Evolutionary conservation across 306 rosid genomes (phyloP), one percentile per base, ranked within the genome.

Genomic region (Potentilla sterilis): DNA sequence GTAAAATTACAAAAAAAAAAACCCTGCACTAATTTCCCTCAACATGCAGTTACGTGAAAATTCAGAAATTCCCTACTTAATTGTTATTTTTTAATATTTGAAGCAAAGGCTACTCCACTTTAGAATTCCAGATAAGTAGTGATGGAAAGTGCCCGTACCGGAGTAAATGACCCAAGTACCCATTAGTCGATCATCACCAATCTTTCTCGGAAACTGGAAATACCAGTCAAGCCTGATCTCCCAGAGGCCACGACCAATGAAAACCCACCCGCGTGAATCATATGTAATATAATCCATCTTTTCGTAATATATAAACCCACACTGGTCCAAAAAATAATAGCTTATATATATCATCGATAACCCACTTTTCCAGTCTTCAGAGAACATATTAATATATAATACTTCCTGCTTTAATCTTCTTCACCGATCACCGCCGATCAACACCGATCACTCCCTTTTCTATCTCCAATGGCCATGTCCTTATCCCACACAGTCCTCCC

Each of bases 381-480:
- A n/a, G 13, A 21, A 55, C 61, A 9, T 21, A 55, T 0, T 22
- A 4, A n/a, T 54, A 54, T 19, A 18, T 55, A 21, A 55, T 3
- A 47, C 16, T 47, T 9, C 28, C 14, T 1, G 13, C 32, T 55
- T 55, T 28, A 59, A 28, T 59, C 38, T 14, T 58, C 66, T 12
- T 32, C 42, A 63, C 15, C 0, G 7, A 16, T 64, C 42, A 62
- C 3, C 18, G 3, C 18, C 10, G 64, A 4, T 34, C 61, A 5
- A 18, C 51, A 48, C 16, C 67, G 1, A 18, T 8, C 24, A 3
- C 16, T 5, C 19, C 65, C 1, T 18, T 22, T 37, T 8, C 32
- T 12, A 34, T 55, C 37, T 19, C 66, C 61, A 75, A 85, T 85
- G 87, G 85, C 88, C 19, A 21, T 83, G 80, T 74, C 88, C 62